phyloP scores from a whole-genome alignment of 768 basidiomycete species.

The Cyclocybe cylindracea region DNA sequence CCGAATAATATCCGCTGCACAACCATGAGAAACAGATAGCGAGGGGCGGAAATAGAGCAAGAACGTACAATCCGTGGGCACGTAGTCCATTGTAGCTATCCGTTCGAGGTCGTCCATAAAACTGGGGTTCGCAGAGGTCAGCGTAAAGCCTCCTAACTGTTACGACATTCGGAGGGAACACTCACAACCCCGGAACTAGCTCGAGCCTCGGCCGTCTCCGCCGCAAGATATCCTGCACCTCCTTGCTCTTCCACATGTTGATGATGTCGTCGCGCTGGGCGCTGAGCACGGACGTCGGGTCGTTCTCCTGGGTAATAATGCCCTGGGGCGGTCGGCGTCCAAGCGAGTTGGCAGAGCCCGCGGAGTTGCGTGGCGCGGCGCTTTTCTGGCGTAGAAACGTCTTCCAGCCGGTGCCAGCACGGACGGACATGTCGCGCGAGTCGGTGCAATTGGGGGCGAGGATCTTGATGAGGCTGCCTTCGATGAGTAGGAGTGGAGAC shows the following conservation, averaged over 20 bases:
- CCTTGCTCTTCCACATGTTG: constrained; percentile 59
- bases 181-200: constrained; percentile 70
- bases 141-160: background rate
- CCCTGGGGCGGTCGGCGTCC: constrained; percentile 20
- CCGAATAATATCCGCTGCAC: constrained; percentile 68
- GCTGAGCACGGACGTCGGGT: constrained; percentile 52
- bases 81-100: constrained; percentile 54
- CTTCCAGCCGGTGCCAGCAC: constrained; percentile 65
- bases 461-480: constrained; percentile 50
- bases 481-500: constrained; percentile 55
- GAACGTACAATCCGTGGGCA: constrained; percentile 64
- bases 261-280: constrained; percentile 62
- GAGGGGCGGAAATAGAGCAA: background rate
- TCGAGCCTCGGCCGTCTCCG: constrained; percentile 54
- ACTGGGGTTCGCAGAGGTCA: constrained; percentile 32
- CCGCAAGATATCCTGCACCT: constrained; percentile 52
- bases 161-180: constrained; percentile 13
- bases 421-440: constrained; percentile 46
- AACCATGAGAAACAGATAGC: background rate
- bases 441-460: constrained; percentile 47
- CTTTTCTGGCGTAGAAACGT: constrained; percentile 29
- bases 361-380: constrained; percentile 8
- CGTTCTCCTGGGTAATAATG: constrained; percentile 30
- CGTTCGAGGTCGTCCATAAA: constrained; percentile 72
- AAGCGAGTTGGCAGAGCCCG: background rate